Base-by-base conservation (phyloP, 257 asterid species). In the Apocynum venetum region DNA sequence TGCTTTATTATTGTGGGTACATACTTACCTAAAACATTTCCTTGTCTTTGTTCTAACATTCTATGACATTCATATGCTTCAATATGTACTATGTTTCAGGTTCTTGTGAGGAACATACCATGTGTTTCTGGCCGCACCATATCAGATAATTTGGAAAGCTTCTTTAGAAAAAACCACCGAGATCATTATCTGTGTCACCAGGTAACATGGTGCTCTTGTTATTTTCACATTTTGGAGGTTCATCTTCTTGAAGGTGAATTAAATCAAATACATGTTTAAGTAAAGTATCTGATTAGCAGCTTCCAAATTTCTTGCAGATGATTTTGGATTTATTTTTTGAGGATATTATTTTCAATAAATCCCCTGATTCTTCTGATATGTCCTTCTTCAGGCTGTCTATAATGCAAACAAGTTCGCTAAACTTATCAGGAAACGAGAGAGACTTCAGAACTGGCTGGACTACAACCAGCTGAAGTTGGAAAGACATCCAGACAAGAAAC, bases 141-240 rank as follows among this genome's bases (percentile, higher is more conserved):
- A 76, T 86, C 98, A 72, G 97, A 90, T 80, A 84, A 85, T 75
- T 89, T 90, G 15, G 97, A 93, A 11, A 84, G 82, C 66, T 96
- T 89, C 90, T 96, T 96, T 68, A 83, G 75, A 76, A 91, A 84
- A 86, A 93, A 91, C 85, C 98, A 96, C 79, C 91, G 90, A 49
- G 93, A 96, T 83, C 96, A 89, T 80, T 96, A 93, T 89, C 89
- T 93, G 43, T 91, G 96, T 80, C 97, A 96, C 90, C 99, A 93
- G 97, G 99, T 96, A 87, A 75, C 73, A 43, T 25, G n/a, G 70
- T 43, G 41, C 74, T 67, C 41, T 25, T 12, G 60, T 14, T 74
- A 44, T 78, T 6, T 77, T 47, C 31, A 14, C 51, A 0, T 52
- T 64, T 48, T 60, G 57, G 6, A 40, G 75, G 44, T 52, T 49